Evolutionary conservation across 495 filamentous ascomycete species (phyloP), one percentile per base, ranked within the genome.

Genomic region (Aspergillus carlsbadensis): DNA sequence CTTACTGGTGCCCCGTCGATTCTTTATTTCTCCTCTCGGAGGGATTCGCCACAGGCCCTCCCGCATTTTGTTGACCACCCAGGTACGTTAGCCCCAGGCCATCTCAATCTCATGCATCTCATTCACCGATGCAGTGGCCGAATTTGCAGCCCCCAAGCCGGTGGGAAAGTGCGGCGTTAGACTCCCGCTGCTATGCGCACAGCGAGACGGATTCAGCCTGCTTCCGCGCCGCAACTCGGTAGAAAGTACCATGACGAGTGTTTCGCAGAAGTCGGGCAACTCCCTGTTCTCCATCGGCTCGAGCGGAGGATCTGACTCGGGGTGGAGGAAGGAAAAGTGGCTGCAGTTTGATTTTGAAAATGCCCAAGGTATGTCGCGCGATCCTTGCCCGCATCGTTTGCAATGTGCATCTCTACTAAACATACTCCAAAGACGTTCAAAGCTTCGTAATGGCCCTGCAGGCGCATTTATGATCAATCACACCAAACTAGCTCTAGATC

Each of bases 151-250:
- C 15, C 49, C 56, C 2, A 13, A 35, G 21, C 24, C 14, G 42
- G 41, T 20, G 21, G 44, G 42, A 7, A 52, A 42, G 53, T 35
- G 33, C 13, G 33, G 48, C 1, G 41, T 53, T 33, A 53, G 41
- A 35, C 33, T 58, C 4, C 22, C 18, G 5, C 8, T 45, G 1
- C 2, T 31, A 2, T 13, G 10, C 20, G 10, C 41, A 17, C 41
- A 24, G 10, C 18, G 40, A 10, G 21, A 20, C 18, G n/a, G n/a
- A 4, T 20, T 10, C 33, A 18, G 31, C 14, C 43, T 17, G 15
- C 21, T 4, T 31, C 37, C 35, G 15, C 49, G 56, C 10, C 56
- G 56, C 1, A 48, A 46, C 24, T 58, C 56, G 22, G 50, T 58
- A 11, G 56, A 48, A 35, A 58, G 56, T 41, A 39, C 48, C 4